Base-by-base conservation (phyloP, 208 protist genomes). In the Naegleria gruberi region DNA sequence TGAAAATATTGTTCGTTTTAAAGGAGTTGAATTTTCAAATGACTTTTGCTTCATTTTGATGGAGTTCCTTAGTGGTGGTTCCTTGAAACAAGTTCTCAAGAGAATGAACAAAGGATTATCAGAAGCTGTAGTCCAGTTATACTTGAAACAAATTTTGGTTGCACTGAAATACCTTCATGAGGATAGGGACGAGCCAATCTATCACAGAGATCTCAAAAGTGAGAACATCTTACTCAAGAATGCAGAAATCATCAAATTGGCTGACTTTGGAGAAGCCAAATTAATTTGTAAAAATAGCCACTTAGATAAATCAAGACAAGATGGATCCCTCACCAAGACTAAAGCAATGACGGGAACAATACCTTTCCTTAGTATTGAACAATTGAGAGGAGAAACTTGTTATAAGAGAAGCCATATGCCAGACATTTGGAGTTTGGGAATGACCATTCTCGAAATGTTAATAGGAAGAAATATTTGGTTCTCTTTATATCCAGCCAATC, bases 1-100 rank as follows among this genome's bases (percentile, higher is more conserved):
- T 87, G 34, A 34, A 30, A 94, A 95, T 55, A 88, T 95, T n/a
- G 91, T 95, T n/a, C 15, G 87, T 6, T 91, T 95, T 37, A 87
- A 43, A 43, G 93, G 95, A 83, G 93, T 77, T 37, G 65, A 77
- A 8, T 77, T 77, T 37, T 77, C 65, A 37, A 37, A 12, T 37
- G 65, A 77, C 6, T 77, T 19, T 19, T 19, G 19, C 4, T 77
- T 37, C 26, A 77, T 77, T 37, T 37, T 77, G 65, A 77, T 77
- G 65, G 65, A 77, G 26, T 77, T 77, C 34, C 2, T 77, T 12
- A 77, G 65, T 37, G 65, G 65, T 37, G 65, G 65, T 7, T 77
- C 65, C 0, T 1, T 77, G 8, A 77, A 77, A 77, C 65, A 77
- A 37, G 8, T 77, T 30, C 34, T 77, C 1, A 77, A 30, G 8